Conservation (phyloP, 1,284 basidiomycete species). For the Xerocomus amazonicus region DNA sequence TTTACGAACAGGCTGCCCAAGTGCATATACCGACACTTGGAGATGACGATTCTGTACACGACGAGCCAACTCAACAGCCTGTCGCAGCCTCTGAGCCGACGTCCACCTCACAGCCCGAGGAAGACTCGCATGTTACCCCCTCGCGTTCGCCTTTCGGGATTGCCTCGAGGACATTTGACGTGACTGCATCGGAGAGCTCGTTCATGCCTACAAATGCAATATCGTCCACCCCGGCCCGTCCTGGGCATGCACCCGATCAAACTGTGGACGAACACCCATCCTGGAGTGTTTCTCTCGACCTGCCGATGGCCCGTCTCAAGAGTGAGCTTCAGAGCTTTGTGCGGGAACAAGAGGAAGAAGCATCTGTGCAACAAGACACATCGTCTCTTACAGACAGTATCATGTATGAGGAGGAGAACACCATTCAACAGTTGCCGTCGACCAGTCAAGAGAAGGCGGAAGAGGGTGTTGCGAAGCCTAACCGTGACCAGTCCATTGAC, state of each 20-base stretch:
- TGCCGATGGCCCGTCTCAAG: conserved; percentile 71
- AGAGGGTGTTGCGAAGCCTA: conserved; percentile 38
- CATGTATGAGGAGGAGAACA: conserved; percentile 35
- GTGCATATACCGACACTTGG: conserved; percentile 74
- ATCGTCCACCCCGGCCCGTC: conserved; percentile 71
- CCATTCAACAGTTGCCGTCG: conserved; percentile 28
- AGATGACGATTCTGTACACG: conserved; percentile 56
- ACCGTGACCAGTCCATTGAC: conserved; percentile 47
- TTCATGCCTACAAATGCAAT: conserved; percentile 68
- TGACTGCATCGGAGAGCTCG: conserved; percentile 58
- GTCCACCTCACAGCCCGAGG: conserved; percentile 9
- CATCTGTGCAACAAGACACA: conserved; percentile 13
- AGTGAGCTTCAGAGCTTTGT: conserved; percentile 62
- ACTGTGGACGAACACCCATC: conserved; percentile 48
- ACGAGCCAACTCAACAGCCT: conserved; percentile 40
- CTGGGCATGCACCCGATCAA: conserved; percentile 36
- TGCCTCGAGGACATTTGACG: conserved; percentile 31
- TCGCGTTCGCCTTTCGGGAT: conserved; percentile 15
- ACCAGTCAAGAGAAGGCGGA: conserved; percentile 46
- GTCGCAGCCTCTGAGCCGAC: conserved; percentile 15
- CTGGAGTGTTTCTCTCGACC: conserved; percentile 69
- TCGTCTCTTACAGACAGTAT: conserved; percentile 24
- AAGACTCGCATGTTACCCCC: conserved; percentile 18
- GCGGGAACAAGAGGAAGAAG: conserved; percentile 35
- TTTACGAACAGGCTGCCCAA: conserved; percentile 89